phyloP scores from a whole-genome alignment of 2,329 filamentous ascomycete genomes.

The Chrysoporthe puriensis region DNA sequence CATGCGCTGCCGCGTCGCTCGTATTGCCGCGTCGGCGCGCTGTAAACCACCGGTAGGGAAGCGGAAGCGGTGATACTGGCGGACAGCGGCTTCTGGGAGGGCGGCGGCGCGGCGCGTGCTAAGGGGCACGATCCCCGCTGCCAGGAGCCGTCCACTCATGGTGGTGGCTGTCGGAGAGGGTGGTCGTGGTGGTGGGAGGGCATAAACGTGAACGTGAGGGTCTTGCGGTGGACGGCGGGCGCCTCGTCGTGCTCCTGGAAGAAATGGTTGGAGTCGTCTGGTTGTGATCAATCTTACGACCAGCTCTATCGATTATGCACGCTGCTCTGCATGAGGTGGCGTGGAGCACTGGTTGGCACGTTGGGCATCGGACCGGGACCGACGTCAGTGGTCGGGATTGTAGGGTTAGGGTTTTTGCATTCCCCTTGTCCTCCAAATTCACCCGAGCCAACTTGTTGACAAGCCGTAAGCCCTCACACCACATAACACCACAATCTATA shows the following conservation, averaged over 20 bases:
- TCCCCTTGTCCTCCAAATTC: not conserved
- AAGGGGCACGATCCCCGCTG: slow-evolving; percentile 70
- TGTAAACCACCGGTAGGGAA: slow-evolving; percentile 71
- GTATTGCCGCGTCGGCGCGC: slow-evolving; percentile 65
- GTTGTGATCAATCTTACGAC: slow-evolving; percentile 11
- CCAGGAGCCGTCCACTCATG: slow-evolving; percentile 77
- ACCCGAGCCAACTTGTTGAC: not conserved
- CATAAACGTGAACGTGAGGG: slow-evolving; percentile 24
- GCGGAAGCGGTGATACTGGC: slow-evolving; percentile 62
- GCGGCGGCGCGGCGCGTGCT: slow-evolving; percentile 61
- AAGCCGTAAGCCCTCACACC: no score
- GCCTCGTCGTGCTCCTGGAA: not conserved
- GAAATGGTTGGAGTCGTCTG: slow-evolving; percentile 6
- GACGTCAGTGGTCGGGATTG: slow-evolving; percentile 14
- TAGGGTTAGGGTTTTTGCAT: slow-evolving; percentile 15
- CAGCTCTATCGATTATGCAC: slow-evolving; percentile 23
- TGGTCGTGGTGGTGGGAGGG: slow-evolving; percentile 21
- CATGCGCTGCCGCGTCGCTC: slow-evolving; percentile 64
- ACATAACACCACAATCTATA: no score
- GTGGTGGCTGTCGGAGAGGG: slow-evolving; percentile 36
- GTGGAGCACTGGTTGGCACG: slow-evolving; percentile 1
- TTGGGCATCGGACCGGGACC: not conserved
- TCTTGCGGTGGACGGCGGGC: not conserved
- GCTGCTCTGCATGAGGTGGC: slow-evolving; percentile 20
- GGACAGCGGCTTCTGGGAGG: slow-evolving; percentile 45